Evolutionary conservation across 352 stramenopile species (phyloP).

Genomic region (Phytophthora agathidicida): DNA sequence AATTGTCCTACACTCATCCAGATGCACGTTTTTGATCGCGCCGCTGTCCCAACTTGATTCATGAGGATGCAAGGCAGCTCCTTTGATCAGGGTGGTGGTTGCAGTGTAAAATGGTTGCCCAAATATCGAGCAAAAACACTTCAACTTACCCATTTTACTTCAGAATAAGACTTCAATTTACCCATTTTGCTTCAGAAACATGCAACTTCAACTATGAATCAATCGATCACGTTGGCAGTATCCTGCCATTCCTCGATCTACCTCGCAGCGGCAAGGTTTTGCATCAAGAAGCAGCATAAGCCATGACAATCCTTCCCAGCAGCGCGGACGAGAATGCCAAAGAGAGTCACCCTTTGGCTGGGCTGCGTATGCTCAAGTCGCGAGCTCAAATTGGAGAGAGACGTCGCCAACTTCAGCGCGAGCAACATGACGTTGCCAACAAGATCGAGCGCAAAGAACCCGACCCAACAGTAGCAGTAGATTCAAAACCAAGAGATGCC

Average conservation of each 20-base stretch:
- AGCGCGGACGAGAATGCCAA: neutral
- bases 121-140: no score
- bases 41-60: constrained; percentile 32
- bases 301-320: constrained; percentile 11
- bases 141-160: no score
- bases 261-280: constrained; percentile 1
- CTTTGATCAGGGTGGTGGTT: constrained; percentile 19
- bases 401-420: constrained; percentile 18
- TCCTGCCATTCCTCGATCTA: constrained; percentile 24
- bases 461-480: neutral
- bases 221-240: constrained; percentile 1
- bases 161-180: no score
- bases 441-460: constrained; percentile 14
- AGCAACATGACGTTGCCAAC: constrained; percentile 6
- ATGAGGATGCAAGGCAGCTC: constrained; percentile 22
- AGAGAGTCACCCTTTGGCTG: constrained; percentile 1
- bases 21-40: constrained; percentile 25
- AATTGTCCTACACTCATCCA: no score
- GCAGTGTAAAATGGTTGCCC: no score
- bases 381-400: constrained; percentile 15
- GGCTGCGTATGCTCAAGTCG: constrained; percentile 24
- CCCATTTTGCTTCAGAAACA: constrained; percentile 21
- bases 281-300: neutral
- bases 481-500: neutral
- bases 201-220: constrained; percentile 34